Conservation (phyloP, 768 basidiomycete genomes). For the Hypholoma fasciculare region DNA sequence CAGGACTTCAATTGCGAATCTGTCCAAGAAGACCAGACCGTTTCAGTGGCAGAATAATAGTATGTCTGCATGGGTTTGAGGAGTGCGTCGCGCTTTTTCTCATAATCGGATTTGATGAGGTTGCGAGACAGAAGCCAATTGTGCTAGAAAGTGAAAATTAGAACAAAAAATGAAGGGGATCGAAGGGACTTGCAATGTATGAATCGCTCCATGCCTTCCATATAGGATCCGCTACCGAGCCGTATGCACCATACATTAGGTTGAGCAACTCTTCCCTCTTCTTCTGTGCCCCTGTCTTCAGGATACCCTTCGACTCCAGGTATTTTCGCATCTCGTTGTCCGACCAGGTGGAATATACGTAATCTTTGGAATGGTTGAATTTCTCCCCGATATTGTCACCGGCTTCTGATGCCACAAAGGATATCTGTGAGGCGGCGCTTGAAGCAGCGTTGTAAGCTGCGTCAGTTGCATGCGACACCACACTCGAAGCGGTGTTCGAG, state of each 20-base stretch:
- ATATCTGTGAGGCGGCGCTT: slow-evolving; percentile 30
- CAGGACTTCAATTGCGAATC: slow-evolving; percentile 77
- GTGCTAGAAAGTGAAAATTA: slow-evolving; percentile 41
- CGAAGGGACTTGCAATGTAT: slow-evolving; percentile 59
- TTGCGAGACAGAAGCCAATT: slow-evolving; percentile 84
- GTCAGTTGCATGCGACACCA: slow-evolving; percentile 10
- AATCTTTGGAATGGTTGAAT: slow-evolving; percentile 80
- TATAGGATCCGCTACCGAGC: slow-evolving; percentile 56
- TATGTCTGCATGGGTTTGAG: slow-evolving; percentile 71
- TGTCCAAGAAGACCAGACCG: slow-evolving; percentile 69
- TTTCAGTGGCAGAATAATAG: slow-evolving; percentile 62
- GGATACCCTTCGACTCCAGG: slow-evolving; percentile 72
- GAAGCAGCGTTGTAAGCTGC: slow-evolving; percentile 12
- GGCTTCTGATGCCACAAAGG: slow-evolving; percentile 41
- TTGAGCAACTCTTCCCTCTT: slow-evolving; percentile 67
- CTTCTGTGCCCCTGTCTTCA: slow-evolving; percentile 60
- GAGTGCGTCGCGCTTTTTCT: slow-evolving; percentile 64
- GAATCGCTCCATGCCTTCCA: slow-evolving; percentile 90
- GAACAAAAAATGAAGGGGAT: not conserved
- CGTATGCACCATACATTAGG: slow-evolving; percentile 71
- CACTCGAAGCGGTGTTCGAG: slow-evolving; percentile 38
- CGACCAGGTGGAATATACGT: slow-evolving; percentile 88
- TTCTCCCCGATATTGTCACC: slow-evolving; percentile 48
- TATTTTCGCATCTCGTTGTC: slow-evolving; percentile 72
- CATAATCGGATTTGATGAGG: slow-evolving; percentile 54